Conservation (phyloP, 2,329 filamentous ascomycete genomes). For the Colletotrichum limetticola region DNA sequence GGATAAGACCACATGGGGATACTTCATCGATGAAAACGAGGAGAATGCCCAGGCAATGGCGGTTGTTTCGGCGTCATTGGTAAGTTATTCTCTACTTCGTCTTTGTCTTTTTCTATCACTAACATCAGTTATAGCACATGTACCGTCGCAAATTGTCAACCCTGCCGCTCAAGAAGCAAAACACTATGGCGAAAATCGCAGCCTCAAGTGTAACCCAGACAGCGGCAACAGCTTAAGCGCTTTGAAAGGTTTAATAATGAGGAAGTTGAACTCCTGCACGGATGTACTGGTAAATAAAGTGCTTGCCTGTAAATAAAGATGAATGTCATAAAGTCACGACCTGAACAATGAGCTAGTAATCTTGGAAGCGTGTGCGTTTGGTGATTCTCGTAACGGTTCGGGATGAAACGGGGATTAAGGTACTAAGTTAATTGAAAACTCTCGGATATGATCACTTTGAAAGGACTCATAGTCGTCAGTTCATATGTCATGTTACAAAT, state of each 20-base stretch:
- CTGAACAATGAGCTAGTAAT: background rate
- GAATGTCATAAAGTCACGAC: background rate
- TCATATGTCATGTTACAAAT: too few relatives aligned
- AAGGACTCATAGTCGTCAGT: too few relatives aligned
- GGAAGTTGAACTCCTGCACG: background rate
- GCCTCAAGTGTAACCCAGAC: background rate
- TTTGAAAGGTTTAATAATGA: background rate
- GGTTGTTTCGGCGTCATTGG: conserved; percentile 8
- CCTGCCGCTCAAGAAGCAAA: background rate
- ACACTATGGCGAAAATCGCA: background rate
- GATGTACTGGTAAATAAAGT: background rate
- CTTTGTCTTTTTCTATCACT: background rate
- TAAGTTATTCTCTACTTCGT: background rate
- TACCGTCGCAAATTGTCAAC: background rate
- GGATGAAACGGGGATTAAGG: too few relatives aligned
- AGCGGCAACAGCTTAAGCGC: background rate
- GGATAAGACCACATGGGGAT: conserved; percentile 2
- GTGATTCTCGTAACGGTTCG: too few relatives aligned
- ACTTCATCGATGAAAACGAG: background rate
- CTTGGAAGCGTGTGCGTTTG: background rate
- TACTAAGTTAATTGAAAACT: too few relatives aligned
- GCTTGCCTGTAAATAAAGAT: background rate
- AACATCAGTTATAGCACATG: background rate
- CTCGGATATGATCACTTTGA: too few relatives aligned
- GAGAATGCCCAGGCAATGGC: background rate